Conservation (phyloP, 805 yeast genomes). For the Saturnispora kantuleensis region DNA sequence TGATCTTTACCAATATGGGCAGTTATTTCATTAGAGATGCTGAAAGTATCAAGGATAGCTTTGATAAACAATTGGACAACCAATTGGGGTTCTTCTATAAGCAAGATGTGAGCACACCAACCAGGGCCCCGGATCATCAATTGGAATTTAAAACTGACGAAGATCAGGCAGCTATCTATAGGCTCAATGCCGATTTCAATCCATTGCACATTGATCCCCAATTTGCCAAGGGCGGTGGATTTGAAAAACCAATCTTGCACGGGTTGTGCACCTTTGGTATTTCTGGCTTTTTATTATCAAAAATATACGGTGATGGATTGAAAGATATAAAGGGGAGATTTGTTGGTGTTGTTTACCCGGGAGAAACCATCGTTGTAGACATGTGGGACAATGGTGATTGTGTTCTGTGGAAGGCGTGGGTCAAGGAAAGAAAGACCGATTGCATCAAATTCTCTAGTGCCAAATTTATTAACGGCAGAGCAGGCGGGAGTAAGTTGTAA, state of each 20-base stretch:
- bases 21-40: slow-evolving; percentile 77
- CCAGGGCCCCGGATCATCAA: slow-evolving; percentile 56
- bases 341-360: slow-evolving; percentile 88
- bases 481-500: slow-evolving; percentile 4
- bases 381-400: slow-evolving; percentile 75
- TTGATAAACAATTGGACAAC: slow-evolving; percentile 35
- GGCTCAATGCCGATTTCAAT: slow-evolving; percentile 89
- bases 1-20: slow-evolving; percentile 70
- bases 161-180: slow-evolving; percentile 82
- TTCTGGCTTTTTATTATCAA: slow-evolving; percentile 62
- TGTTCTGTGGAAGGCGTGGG: slow-evolving; percentile 73
- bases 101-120: slow-evolving; percentile 43
- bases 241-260: slow-evolving; percentile 80
- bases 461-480: slow-evolving; percentile 26
- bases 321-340: slow-evolving; percentile 84
- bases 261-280: slow-evolving; percentile 88
- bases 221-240: slow-evolving; percentile 81
- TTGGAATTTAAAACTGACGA: slow-evolving; percentile 44
- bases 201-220: slow-evolving; percentile 92
- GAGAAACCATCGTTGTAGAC: slow-evolving; percentile 69
- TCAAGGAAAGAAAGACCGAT: slow-evolving; percentile 71
- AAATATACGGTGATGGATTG: slow-evolving; percentile 63
- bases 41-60: slow-evolving; percentile 39
- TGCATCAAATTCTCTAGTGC: slow-evolving; percentile 66
- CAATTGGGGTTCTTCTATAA: slow-evolving; percentile 41